Evolutionary conservation across 2,329 filamentous ascomycete species (phyloP).

Genomic region (Venturia nashicola): DNA sequence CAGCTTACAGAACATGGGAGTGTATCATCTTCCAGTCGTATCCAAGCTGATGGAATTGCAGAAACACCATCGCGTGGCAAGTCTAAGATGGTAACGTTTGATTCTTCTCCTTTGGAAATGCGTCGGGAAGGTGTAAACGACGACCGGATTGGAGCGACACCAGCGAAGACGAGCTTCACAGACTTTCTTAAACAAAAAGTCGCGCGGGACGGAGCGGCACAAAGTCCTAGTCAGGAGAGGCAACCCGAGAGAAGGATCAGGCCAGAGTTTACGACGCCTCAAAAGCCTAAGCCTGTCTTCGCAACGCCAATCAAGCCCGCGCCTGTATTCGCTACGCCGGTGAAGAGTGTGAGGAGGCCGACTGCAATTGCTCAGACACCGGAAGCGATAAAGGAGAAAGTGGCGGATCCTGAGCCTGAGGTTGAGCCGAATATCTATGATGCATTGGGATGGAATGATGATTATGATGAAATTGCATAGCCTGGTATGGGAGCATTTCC

Average conservation of each 20-base stretch:
- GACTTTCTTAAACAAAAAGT: not conserved
- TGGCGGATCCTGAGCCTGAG: constrained; percentile 5
- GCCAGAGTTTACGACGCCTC: constrained; percentile 12
- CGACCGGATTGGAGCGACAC: not conserved
- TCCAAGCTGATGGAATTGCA: not conserved
- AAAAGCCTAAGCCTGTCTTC: constrained; percentile 4
- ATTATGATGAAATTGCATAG: constrained; percentile 14
- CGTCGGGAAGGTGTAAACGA: not conserved
- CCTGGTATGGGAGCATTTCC: not conserved
- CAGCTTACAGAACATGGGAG: constrained; percentile 15
- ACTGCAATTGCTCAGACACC: not conserved
- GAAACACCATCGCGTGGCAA: constrained; percentile 1
- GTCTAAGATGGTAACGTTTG: not conserved
- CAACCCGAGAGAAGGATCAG: not conserved
- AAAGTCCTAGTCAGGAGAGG: not conserved
- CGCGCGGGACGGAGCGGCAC: not conserved
- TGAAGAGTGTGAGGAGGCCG: not conserved
- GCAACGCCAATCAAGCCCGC: constrained; percentile 10
- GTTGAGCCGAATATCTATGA: constrained; percentile 26
- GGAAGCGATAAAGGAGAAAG: not conserved
- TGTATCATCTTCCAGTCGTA: not conserved
- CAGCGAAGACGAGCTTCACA: not conserved
- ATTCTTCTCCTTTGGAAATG: not conserved
- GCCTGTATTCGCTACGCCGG: constrained; percentile 9
- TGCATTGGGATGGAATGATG: constrained; percentile 34